A percentile compares a stretch with the other conserved stretches of the same genome.
These are phyloP conservation scores for Quercus wislizeni DNA, from an alignment of 306 rosid species.

Conservation along the genomic window DNA sequence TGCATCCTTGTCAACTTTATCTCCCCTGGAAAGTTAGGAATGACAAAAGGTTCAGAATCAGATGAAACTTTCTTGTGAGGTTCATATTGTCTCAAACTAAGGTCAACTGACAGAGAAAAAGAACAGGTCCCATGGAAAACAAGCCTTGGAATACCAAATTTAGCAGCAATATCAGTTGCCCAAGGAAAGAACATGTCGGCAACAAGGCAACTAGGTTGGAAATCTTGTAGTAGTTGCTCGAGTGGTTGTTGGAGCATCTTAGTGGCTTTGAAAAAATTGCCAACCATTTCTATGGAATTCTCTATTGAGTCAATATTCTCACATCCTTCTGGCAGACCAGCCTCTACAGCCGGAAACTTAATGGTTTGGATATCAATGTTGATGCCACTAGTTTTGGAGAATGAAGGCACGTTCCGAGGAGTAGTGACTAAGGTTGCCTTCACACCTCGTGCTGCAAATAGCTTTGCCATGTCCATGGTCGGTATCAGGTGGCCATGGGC, in stretches of 20 bases:
- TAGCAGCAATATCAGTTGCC: slow-evolving; percentile 17
- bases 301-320: slow-evolving; percentile 11
- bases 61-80: slow-evolving; percentile 36
- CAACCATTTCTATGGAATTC: slow-evolving; percentile 7
- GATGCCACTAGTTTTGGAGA: background rate
- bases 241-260: background rate
- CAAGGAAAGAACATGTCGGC: slow-evolving; percentile 26
- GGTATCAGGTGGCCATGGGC: no score
- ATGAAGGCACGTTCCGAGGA: no score
- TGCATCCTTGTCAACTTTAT: no score
- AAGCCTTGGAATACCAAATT: slow-evolving; percentile 28
- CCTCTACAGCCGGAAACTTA: slow-evolving; percentile 18
- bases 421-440: no score
- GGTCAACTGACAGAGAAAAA: slow-evolving; percentile 24
- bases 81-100: background rate
- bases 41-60: slow-evolving; percentile 20
- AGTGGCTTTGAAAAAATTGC: slow-evolving; percentile 18
- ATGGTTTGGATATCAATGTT: slow-evolving; percentile 7
- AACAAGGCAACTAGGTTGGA: slow-evolving; percentile 3
- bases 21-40: no score
- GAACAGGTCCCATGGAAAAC: slow-evolving; percentile 5
- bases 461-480: no score
- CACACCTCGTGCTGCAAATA: no score
- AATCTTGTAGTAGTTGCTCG: no score
- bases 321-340: slow-evolving; percentile 40